Conservation (phyloP, 140 eudicot genomes). For the Flaveria floridana region DNA sequence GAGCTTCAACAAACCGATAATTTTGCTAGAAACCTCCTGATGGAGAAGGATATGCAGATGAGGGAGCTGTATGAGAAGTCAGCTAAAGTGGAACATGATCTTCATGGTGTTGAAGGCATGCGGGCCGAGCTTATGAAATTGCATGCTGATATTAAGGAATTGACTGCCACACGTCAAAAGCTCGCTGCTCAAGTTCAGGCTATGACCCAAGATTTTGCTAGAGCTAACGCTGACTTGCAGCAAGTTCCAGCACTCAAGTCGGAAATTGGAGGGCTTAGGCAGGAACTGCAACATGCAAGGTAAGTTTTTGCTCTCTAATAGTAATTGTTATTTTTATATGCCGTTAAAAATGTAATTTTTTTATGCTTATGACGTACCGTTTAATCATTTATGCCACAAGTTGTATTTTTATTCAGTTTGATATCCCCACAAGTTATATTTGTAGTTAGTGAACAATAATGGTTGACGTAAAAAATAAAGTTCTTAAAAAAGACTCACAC, state of each 20-base stretch:
- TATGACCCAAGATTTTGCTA: slow-evolving; percentile 76
- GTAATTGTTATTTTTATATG: not conserved
- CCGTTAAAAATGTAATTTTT: too few relatives aligned
- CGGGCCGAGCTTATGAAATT: slow-evolving; percentile 71
- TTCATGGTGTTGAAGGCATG: slow-evolving; percentile 73
- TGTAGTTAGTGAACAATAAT: slow-evolving; percentile 8
- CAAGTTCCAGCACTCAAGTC: slow-evolving; percentile 74
- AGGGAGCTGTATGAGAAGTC: slow-evolving; percentile 78
- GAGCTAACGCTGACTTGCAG: slow-evolving; percentile 66
- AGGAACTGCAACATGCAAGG: slow-evolving; percentile 79
- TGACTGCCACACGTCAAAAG: slow-evolving; percentile 64
- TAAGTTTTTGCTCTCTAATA: slow-evolving; percentile 25
- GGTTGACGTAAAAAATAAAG: not conserved
- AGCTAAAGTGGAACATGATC: slow-evolving; percentile 77
- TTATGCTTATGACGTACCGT: not conserved
- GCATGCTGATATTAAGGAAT: slow-evolving; percentile 66
- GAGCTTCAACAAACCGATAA: slow-evolving; percentile 73
- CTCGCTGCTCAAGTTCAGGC: slow-evolving; percentile 71
- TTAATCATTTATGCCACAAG: not conserved
- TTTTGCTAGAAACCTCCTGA: slow-evolving; percentile 52
- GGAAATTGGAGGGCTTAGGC: slow-evolving; percentile 73
- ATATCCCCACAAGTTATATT: slow-evolving; percentile 1
- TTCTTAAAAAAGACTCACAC: not conserved
- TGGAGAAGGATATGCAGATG: slow-evolving; percentile 82
- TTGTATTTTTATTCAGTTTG: not conserved